Conservation (phyloP, 225 moss, liverwort and hornwort species). For the Neckera pumila region DNA sequence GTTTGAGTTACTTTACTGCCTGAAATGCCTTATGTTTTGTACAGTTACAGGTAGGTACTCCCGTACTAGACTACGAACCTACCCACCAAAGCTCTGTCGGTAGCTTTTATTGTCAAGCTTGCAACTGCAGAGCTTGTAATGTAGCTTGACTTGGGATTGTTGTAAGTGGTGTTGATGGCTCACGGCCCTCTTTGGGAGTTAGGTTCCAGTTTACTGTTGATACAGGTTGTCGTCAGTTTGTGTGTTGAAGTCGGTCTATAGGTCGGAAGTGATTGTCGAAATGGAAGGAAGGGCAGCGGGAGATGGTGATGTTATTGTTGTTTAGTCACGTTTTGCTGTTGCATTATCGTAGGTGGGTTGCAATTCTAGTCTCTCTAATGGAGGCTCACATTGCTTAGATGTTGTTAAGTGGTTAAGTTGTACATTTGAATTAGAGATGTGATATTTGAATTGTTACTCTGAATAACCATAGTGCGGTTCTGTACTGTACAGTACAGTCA, state of each 20-base stretch:
- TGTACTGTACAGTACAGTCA: not conserved
- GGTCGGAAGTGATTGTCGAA: too few relatives aligned
- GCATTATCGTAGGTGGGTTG: not conserved
- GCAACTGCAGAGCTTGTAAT: not conserved
- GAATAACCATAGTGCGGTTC: not conserved
- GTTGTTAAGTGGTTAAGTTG: not conserved
- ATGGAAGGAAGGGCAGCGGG: not conserved
- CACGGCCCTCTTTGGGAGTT: not conserved
- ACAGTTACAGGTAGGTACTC: not conserved
- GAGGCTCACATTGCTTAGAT: not conserved
- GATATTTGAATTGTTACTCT: not conserved
- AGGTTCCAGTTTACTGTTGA: not conserved
- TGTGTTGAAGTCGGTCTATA: too few relatives aligned
- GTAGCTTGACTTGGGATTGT: not conserved
- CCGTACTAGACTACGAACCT: not conserved
- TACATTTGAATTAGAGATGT: not conserved
- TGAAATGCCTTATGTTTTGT: not conserved
- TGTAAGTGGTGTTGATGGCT: not conserved
- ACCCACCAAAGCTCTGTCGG: not conserved
- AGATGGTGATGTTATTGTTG: not conserved
- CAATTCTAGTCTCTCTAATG: too few relatives aligned
- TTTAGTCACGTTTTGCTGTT: too few relatives aligned
- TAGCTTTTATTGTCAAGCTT: not conserved
- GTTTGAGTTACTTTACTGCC: not conserved
- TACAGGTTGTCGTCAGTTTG: not conserved